phyloP scores from a whole-genome alignment of 1,284 basidiomycete species.

The Moesziomyces globuligerus region DNA sequence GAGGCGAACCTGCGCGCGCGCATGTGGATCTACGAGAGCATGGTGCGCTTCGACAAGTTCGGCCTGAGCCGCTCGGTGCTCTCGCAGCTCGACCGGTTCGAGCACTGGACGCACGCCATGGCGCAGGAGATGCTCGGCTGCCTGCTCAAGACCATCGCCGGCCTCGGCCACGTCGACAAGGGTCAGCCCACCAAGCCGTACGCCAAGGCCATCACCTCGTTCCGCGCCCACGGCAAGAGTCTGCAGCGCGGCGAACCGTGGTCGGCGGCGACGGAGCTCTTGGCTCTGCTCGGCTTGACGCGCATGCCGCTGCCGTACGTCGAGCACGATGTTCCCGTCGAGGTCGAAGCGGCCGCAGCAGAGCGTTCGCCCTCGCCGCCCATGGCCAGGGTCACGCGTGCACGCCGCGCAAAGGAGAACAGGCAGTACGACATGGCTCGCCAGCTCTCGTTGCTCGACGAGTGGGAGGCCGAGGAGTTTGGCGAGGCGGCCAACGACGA shows the following conservation, averaged over 20 bases:
- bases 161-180: conserved; percentile 47
- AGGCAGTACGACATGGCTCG: conserved; percentile 31
- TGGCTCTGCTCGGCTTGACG: conserved; percentile 9
- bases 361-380: conserved; percentile 33
- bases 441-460: conserved; percentile 33
- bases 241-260: conserved; percentile 51
- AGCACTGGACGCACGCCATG: conserved; percentile 51
- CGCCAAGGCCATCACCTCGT: conserved; percentile 28
- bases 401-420: conserved; percentile 31
- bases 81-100: conserved; percentile 50
- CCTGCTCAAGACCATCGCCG: conserved; percentile 45
- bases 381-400: conserved; percentile 16
- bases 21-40: conserved; percentile 60
- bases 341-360: conserved; percentile 34
- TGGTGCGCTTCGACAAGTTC: conserved; percentile 58
- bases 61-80: conserved; percentile 38
- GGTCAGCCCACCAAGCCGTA: conserved; percentile 38
- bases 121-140: conserved; percentile 49
- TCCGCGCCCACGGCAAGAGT: conserved; percentile 26
- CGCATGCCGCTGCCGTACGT: conserved; percentile 28
- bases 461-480: conserved; percentile 41
- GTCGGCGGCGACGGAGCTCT: conserved; percentile 37
- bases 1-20: conserved; percentile 53
- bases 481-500: conserved; percentile 13
- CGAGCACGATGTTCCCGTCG: conserved; percentile 36